phyloP scores from a whole-genome alignment of 176 grass and related monocot genomes.

The Zizania latifolia region DNA sequence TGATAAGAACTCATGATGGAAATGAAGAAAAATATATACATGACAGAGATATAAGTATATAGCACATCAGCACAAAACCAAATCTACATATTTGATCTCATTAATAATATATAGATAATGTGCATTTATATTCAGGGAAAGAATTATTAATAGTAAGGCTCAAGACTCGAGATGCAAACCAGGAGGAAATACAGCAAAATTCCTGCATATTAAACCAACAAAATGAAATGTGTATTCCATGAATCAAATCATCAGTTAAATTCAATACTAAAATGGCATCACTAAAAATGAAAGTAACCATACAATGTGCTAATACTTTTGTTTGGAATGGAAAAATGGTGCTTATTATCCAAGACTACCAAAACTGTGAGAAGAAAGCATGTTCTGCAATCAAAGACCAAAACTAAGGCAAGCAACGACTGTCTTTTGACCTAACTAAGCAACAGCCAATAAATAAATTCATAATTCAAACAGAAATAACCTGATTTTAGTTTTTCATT shows the following conservation, averaged over 20 bases:
- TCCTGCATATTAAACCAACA: neutral
- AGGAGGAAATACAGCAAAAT: neutral
- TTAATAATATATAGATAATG: neutral
- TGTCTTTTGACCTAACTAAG: neutral
- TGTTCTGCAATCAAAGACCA: neutral
- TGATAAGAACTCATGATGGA: neutral
- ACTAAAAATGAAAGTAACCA: conserved; percentile 5
- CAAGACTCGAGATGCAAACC: neutral
- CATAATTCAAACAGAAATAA: conserved; percentile 16
- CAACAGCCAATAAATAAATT: neutral
- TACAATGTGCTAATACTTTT: neutral
- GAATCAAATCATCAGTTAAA: conserved; percentile 20
- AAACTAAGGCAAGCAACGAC: neutral
- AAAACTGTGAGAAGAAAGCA: conserved; percentile 20
- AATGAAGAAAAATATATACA: neutral
- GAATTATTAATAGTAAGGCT: neutral
- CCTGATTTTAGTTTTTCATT: conserved; percentile 81
- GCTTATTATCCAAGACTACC: conserved; percentile 2
- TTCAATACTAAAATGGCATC: conserved; percentile 7
- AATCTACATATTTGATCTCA: neutral
- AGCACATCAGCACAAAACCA: neutral
- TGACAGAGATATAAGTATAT: conserved; percentile 3
- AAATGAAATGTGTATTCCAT: neutral
- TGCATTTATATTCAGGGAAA: neutral
- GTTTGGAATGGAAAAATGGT: neutral